Evolutionary conservation across 768 basidiomycete genomes (phyloP), one percentile per base, ranked within the genome.

Genomic region (Hericium coralloides): DNA sequence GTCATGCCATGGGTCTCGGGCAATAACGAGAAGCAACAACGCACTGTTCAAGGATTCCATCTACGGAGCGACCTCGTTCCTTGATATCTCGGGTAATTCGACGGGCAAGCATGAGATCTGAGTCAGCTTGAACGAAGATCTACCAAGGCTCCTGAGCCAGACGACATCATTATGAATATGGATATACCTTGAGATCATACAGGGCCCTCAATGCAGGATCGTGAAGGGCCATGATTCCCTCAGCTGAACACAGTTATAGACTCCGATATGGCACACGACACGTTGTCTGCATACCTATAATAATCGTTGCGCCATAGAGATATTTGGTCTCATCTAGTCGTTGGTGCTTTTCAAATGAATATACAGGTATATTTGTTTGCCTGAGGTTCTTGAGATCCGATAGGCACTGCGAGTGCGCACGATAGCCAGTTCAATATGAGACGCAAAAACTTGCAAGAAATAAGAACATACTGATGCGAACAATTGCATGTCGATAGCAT

Each of bases 51-150:
- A 98, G 79, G 51, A 98, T 81, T 2, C 95, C 95, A 3, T 85
- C 83, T 0, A 98, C 86, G 55, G 78, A 84, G 55, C 97, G 75
- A 0, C 91, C 92, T 48, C 97, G 81, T 68, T 99, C 94, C 64
- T 83, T 80, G 17, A 91, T 81, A 65, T 98, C 97, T 55, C 97
- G 79, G 60, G 82, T 77, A 55, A 99, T 87, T 39, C 97, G 83
- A 57, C 97, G 83, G 1, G 95, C 92, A 50, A 99, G 85, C 97
- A 99, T 99, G 20, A 98, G 74, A 69, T 99, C 97, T 8, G 94
- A 87, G 67, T 98, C 94, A 58, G 88, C 90, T 74, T 95, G 91
- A 7, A 94, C 92, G 60, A 92, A 94, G 4, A 94, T 76, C 87
- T 91, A 14, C 14, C 20, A 10, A 3, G 37, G 52, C 48, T 2